Base-by-base conservation (phyloP, 1,284 basidiomycete species). In the Ustilago hordei region DNA sequence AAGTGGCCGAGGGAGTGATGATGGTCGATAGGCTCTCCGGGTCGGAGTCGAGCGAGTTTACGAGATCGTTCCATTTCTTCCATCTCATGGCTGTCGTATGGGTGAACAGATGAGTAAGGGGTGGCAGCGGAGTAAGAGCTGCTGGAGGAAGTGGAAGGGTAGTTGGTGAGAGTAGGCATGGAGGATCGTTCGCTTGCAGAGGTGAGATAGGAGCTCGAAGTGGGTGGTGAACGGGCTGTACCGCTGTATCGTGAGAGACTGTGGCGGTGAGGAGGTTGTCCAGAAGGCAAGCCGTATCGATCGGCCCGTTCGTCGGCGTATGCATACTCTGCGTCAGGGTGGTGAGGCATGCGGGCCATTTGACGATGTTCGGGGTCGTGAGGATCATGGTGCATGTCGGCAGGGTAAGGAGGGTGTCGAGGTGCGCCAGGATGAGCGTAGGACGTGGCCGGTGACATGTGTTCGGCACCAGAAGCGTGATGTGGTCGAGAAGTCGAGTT, bases 121-220 rank as follows among this genome's bases (percentile, higher is more conserved):
- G 64, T 53, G 15, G 62, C 64, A n/a, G 55, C 43, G 39, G 52
- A 45, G 43, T 45, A 71, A 12, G 69, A 66, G 53, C 57, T 56
- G 11, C 61, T 41, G 1, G 62, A 62, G 2, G 74, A 60, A 3
- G 74, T 66, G 11, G 69, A 67, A 2, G 74, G 62, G 23, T 60
- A 69, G 34, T 48, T 68, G 39, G 52, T 59, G 17, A 71, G 36
- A 0, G 64, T 60, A 2, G 69, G 74, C 55, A 71, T 52, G 9
- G 69, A 65, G 17, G 73, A 75, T 0, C 74, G 59, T 32, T 76
- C 74, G 56, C 69, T 71, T 32, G 64, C 36, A 8, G 68, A 67
- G 17, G 68, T 67, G 28, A 69, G 39, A 43, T 71, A 71, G 31
- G 74, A 60, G 36, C 52, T 60, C 38, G 54, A 56, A 23, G 56